Base-by-base conservation (phyloP, 768 basidiomycete species). In the Lactarius psammicola region DNA sequence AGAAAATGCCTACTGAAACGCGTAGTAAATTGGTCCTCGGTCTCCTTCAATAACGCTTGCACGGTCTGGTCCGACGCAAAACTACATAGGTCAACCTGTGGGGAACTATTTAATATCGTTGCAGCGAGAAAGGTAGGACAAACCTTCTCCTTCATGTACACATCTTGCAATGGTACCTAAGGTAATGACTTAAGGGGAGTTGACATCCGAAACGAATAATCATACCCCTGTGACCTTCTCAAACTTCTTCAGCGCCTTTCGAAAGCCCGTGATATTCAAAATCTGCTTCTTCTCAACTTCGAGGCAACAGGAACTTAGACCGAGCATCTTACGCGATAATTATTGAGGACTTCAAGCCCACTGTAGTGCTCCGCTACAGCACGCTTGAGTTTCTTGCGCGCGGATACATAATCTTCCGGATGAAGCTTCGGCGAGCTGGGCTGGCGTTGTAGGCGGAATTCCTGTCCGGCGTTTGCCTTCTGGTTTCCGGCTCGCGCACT, bases 201-300 rank as follows among this genome's bases (percentile, higher is more conserved):
- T 42, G 56, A 54, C 36, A 33, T 4, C 7, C 2, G 31, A 63
- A 55, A 20, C 9, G 51, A 23, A 36, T 38, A 9, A 18, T 66
- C 74, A 9, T 70, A 89, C 88, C 75, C 82, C 86, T 17, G 93
- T 89, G 4, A 83, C 77, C 74, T 92, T 95, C 72, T 89, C 90
- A 68, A 92, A 94, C 74, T 94, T 94, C 77, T 90, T 94, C 63
- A 94, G 74, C 0, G 87, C 87, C 74, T 94, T 94, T 31, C 90
- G 81, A 74, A 97, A 94, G 1, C 96, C 97, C 1, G 92, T 91
- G 11, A 94, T 75, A 74, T 99, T 98, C 46, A 98, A 76, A 54
- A 90, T 85, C 88, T 93, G 68, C 33, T 54, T n/a, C 44, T 17
- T 55, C 7, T 66, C 61, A 36, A 42, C 56, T 64, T n/a, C 65